Evolutionary conservation across 495 filamentous ascomycete genomes (phyloP).

Genomic region (Massariosphaeria phaeospora): DNA sequence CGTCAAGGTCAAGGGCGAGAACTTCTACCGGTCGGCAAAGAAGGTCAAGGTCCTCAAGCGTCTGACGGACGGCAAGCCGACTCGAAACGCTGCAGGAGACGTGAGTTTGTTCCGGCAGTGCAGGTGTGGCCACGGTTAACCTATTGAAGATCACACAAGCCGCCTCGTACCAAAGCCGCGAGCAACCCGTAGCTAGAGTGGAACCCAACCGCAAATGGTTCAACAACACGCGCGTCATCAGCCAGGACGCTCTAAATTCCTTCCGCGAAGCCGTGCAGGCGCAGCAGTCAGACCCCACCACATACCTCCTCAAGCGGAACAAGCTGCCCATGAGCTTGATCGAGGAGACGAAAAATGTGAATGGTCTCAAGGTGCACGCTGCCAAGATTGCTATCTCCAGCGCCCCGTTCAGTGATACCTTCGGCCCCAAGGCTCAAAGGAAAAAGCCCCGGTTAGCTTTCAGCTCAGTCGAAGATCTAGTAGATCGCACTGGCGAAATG

Average conservation of each 20-base stretch:
- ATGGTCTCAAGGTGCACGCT: slow-evolving; percentile 83
- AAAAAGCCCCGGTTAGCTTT: slow-evolving; percentile 88
- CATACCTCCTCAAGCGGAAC: slow-evolving; percentile 87
- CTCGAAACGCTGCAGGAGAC: slow-evolving; percentile 69
- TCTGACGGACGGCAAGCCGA: slow-evolving; percentile 74
- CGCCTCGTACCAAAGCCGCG: slow-evolving; percentile 75
- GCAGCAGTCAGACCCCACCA: slow-evolving; percentile 83
- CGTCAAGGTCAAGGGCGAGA: slow-evolving; percentile 90
- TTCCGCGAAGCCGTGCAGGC: slow-evolving; percentile 93
- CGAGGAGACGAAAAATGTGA: slow-evolving; percentile 58
- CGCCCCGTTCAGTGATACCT: slow-evolving; percentile 79
- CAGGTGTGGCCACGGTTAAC: no score
- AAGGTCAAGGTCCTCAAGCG: slow-evolving; percentile 81
- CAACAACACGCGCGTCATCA: slow-evolving; percentile 65
- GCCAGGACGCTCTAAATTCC: slow-evolving; percentile 64
- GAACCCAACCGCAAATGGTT: slow-evolving; percentile 94
- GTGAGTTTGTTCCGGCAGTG: no score
- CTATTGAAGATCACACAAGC: slow-evolving; percentile 75
- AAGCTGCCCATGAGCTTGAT: slow-evolving; percentile 86
- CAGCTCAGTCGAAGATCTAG: slow-evolving; percentile 72
- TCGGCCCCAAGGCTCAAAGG: slow-evolving; percentile 87
- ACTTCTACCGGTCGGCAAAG: slow-evolving; percentile 89
- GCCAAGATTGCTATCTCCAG: slow-evolving; percentile 92
- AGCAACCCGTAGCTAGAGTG: slow-evolving; percentile 75
- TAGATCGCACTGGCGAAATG: slow-evolving; percentile 67